Percentiles rank a stretch among this genome's conserved stretches.
These are phyloP conservation scores for Pseudonitzschia pungens DNA, from an alignment of 108 stramenopile species.

Conservation along the genomic window DNA sequence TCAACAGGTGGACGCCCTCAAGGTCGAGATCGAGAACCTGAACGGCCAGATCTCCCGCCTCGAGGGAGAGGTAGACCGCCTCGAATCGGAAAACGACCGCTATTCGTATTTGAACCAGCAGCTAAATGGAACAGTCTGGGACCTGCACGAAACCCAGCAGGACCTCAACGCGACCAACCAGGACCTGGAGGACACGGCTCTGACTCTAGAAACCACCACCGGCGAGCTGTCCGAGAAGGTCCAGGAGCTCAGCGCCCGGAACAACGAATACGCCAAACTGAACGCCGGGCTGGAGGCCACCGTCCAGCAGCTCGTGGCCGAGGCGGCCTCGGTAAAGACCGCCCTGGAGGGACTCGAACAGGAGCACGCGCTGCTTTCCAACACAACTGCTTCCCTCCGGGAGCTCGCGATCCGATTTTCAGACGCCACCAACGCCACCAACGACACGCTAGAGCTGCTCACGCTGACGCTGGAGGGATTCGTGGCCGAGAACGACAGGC, in stretches of 20 bases:
- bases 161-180: constrained; percentile 22
- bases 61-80: constrained; percentile 32
- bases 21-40: constrained; percentile 26
- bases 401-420: constrained; percentile 3
- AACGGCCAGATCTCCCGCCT: constrained; percentile 23
- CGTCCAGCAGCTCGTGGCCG: background rate
- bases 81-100: constrained; percentile 23
- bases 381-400: constrained; percentile 21
- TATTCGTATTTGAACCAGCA: constrained; percentile 31
- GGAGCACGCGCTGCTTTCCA: constrained; percentile 25
- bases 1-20: constrained; percentile 32
- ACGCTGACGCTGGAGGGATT: constrained; percentile 14
- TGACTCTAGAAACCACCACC: constrained; percentile 18
- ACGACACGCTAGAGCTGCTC: constrained; percentile 24
- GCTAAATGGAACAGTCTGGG: no score
- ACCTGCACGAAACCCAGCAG: constrained; percentile 13
- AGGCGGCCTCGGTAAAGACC: constrained; percentile 23
- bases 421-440: constrained; percentile 7
- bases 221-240: constrained; percentile 19
- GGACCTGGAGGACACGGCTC: constrained; percentile 17
- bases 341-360: constrained; percentile 17
- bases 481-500: constrained; percentile 29
- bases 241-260: constrained; percentile 18
- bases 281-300: constrained; percentile 32
- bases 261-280: constrained; percentile 13